phyloP scores from a whole-genome alignment of 2,329 filamentous ascomycete genomes.

The Fusarium camptoceras region DNA sequence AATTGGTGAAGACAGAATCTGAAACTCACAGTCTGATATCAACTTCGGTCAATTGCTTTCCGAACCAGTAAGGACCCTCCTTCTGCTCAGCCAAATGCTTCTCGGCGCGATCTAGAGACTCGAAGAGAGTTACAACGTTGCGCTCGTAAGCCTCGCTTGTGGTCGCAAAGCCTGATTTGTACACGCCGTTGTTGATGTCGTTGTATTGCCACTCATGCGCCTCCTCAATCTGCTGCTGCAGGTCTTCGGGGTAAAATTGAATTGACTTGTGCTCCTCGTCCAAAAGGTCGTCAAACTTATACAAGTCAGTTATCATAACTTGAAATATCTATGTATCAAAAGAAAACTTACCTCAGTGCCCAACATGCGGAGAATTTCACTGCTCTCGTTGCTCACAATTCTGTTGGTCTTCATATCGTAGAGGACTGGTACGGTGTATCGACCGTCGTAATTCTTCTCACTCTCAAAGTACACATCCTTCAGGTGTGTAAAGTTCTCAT shows the following conservation, averaged over 20 bases:
- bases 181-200: constrained; percentile 77
- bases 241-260: constrained; percentile 73
- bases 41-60: constrained; percentile 79
- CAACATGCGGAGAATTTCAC: constrained; percentile 93
- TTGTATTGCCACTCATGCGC: constrained; percentile 86
- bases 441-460: constrained; percentile 77
- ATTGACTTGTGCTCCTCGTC: constrained; percentile 69
- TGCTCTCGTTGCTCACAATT: constrained; percentile 93
- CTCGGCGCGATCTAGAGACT: constrained; percentile 81
- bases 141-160: constrained; percentile 85
- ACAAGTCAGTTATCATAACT: neutral
- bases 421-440: constrained; percentile 89
- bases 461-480: constrained; percentile 83
- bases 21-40: constrained; percentile 75
- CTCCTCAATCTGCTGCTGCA: constrained; percentile 78
- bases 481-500: constrained; percentile 76
- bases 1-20: neutral
- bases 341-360: constrained; percentile 71
- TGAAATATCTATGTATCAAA: too few species aligned
- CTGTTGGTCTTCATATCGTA: constrained; percentile 80
- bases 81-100: constrained; percentile 66
- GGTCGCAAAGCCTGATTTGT: constrained; percentile 85
- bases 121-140: constrained; percentile 77
- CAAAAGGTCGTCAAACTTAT: constrained; percentile 78
- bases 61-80: constrained; percentile 78